Base-by-base conservation (phyloP, 1,139 yeast genomes). In the Scheffersomyces illinoinensis region DNA sequence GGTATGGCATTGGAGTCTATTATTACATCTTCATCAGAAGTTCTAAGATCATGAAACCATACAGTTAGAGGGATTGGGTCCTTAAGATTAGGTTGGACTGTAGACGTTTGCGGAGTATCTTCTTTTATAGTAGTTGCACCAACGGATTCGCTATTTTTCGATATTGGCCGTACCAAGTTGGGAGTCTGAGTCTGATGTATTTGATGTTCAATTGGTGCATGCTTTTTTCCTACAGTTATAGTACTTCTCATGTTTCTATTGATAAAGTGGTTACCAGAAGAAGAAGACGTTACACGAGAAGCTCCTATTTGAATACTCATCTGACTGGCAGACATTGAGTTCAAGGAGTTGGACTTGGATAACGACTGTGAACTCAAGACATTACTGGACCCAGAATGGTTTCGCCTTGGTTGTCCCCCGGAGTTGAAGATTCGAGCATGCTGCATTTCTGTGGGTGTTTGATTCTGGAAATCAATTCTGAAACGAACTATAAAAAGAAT, bases 31-130 rank as follows among this genome's bases (percentile, higher is more conserved):
- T 87, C 88, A 0, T 75, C 61, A 1, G 88, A 85, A 0, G 83
- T 78, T 21, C 92, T 75, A 2, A 83, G 66, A 60, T 92, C 97
- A 68, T 93, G 98, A 62, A 91, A 89, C 82, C 91, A 86, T 1
- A 90, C 84, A 3, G 86, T 86, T 59, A 90, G 64, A 55, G 76
- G 82, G 0, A 79, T 72, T 0, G 84, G 81, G 50, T 72, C 76
- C 33, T 52, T 48, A 17, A 19, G n/a, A 18, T 18, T 14, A n/a
- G 57, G 20, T 10, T 48, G 51, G 51, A 20, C 51, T 12, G 24
- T 48, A 8, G 24, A 20, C 5, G 26, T 48, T n/a, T 48, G 20
- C n/a, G 51, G 24, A 48, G 51, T n/a, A 24, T 48, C 24, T 48
- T 48, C 51, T 14, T n/a, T 21, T 17, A 48, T 48, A 33, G 43